Evolutionary conservation across 352 stramenopile species (phyloP), one percentile per base, ranked within the genome.

Genomic region (Phytophthora kernoviae): DNA sequence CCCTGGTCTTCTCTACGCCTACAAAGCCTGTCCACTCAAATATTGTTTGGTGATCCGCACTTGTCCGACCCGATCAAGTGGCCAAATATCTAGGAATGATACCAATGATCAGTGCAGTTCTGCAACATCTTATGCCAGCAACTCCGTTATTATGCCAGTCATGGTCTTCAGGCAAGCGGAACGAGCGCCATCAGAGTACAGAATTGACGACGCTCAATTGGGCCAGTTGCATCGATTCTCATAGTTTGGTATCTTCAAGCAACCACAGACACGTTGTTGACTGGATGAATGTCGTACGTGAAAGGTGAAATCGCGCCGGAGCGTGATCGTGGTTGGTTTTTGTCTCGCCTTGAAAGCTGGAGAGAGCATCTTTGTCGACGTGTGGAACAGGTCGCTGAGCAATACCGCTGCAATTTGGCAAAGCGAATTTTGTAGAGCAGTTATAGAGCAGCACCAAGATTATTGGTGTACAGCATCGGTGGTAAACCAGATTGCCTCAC

Each of bases 21-120:
- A 27, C 47, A 48, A 33, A 33, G 42, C 45, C 47, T 69, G 54
- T 65, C 61, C 61, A 64, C 51, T 22, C 2, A n/a, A 12, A 50
- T 41, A 52, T 47, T 22, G 34, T 17, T 39, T 33, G 44, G 5
- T 51, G 56, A 40, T 40, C 15, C 9, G 33, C 33, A 18, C n/a
- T n/a, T n/a, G n/a, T n/a, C n/a, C n/a, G n/a, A 30, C 24, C 24
- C 24, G 24, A 30, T 30, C 6, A 6, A 30, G 24, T 6, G 24
- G 24, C n/a, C 24, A 30, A 30, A 6, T 30, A 7, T 30, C 3
- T 6, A 30, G 24, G 3, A n/a, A n/a, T n/a, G n/a, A 30, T 30
- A 30, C 3, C 24, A 7, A 30, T 30, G 24, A 30, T 7, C 6
- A 30, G 3, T 30, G 24, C 24, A 30, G 24, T 30, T 30, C 24